Conservation (phyloP, 1,284 basidiomycete genomes). For the Waitea zeae region DNA sequence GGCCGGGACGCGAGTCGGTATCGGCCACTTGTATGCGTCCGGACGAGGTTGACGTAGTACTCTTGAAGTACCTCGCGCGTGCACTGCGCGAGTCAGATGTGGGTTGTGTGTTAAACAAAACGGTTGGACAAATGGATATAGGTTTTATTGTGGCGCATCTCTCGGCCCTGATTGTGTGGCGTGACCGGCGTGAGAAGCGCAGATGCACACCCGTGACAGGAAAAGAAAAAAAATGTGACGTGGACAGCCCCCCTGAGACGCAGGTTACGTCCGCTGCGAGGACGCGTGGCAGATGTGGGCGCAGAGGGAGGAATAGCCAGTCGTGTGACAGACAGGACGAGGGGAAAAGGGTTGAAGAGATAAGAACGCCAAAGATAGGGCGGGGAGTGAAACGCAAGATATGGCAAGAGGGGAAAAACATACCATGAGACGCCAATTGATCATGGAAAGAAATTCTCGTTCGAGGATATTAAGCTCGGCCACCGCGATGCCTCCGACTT, state of each 20-base stretch:
- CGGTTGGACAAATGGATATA: not conserved
- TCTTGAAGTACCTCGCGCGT: constrained; percentile 67
- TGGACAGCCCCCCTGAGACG: no score
- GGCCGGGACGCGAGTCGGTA: constrained; percentile 31
- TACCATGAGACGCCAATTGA: constrained; percentile 87
- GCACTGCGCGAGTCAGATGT: constrained; percentile 30
- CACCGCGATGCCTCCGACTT: constrained; percentile 83
- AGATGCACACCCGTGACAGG: constrained; percentile 8
- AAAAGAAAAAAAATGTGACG: constrained; percentile 9
- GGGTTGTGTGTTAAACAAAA: constrained; percentile 1
- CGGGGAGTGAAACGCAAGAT: constrained; percentile 4
- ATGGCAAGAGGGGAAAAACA: constrained; percentile 17
- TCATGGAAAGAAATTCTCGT: constrained; percentile 76
- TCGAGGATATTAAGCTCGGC: constrained; percentile 85
- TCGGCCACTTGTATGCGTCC: constrained; percentile 46
- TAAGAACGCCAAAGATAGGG: constrained; percentile 1
- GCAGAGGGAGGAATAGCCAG: no score
- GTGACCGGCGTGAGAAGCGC: constrained; percentile 7
- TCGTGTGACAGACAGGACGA: no score
- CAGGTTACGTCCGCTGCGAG: no score
- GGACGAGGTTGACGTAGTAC: constrained; percentile 72
- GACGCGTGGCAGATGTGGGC: no score
- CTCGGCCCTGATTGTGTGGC: not conserved
- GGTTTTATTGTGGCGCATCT: not conserved
- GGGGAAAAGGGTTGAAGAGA: constrained; percentile 1